A percentile compares a stretch with the other conserved stretches of the same genome.
Evolutionary conservation across 2,329 filamentous ascomycete species (phyloP).

Genomic region (Aspergillus piperis): DNA sequence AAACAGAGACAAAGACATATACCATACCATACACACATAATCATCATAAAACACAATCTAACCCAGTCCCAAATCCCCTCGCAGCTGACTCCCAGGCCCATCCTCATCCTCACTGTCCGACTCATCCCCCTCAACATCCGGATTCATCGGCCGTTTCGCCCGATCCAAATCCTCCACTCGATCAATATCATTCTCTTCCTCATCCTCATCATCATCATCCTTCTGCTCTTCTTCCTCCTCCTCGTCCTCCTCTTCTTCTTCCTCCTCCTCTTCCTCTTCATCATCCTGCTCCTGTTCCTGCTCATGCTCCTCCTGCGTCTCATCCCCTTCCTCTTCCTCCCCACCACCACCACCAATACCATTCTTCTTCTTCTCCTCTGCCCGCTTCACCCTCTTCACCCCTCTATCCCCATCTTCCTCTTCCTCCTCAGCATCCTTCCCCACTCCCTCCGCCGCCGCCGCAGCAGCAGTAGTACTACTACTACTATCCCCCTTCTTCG

Average conservation of each 20-base stretch:
- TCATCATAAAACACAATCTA: constrained; percentile 6
- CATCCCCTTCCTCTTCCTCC: constrained; percentile 20
- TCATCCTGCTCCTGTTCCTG: constrained; percentile 25
- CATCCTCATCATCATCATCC: constrained; percentile 29
- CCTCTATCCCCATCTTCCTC: constrained; percentile 24
- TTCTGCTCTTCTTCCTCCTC: constrained; percentile 30
- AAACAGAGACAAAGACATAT: not conserved
- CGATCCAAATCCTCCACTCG: constrained; percentile 42
- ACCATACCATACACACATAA: constrained; percentile 18
- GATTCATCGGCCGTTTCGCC: constrained; percentile 28
- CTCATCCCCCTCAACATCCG: constrained; percentile 34
- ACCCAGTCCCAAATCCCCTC: constrained; percentile 34
- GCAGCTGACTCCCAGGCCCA: constrained; percentile 33
- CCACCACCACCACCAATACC: constrained; percentile 27
- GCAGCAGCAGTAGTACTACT: constrained; percentile 10
- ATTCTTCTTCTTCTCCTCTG: constrained; percentile 25
- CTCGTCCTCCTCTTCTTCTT: constrained; percentile 26
- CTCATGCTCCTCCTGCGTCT: constrained; percentile 15
- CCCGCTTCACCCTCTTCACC: constrained; percentile 23
- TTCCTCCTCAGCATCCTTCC: constrained; percentile 26
- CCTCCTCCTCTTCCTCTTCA: constrained; percentile 28
- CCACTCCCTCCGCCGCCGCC: constrained; percentile 18
- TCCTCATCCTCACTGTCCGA: constrained; percentile 35
- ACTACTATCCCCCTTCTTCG: constrained; percentile 46
- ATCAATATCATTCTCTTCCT: constrained; percentile 38